A percentile compares a stretch with the other conserved stretches of the same genome.
phyloP scores from a whole-genome alignment of 306 rosid genomes.

The Clitoria ternatea region DNA sequence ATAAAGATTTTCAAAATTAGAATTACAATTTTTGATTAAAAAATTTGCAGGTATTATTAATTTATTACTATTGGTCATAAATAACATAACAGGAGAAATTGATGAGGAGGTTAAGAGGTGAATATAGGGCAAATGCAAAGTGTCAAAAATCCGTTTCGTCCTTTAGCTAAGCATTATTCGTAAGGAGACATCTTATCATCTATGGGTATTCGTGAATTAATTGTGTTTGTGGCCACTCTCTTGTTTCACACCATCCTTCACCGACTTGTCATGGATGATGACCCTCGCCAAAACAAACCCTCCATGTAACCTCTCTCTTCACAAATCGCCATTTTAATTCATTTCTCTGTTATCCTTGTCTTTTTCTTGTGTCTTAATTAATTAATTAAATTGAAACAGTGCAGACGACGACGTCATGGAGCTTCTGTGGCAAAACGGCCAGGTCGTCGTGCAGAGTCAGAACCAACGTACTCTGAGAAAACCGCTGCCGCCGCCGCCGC shows the following conservation, averaged over 20 bases:
- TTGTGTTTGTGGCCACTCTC: slow-evolving; percentile 10
- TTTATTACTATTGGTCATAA: too few species aligned
- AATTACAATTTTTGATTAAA: too few species aligned
- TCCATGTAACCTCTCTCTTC: slow-evolving; percentile 36
- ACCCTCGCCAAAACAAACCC: slow-evolving; percentile 43
- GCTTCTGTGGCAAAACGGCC: slow-evolving; percentile 80
- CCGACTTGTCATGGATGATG: slow-evolving; percentile 26
- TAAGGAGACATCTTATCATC: slow-evolving; percentile 44
- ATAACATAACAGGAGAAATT: too few species aligned
- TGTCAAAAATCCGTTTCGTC: slow-evolving; percentile 43
- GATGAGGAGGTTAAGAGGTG: not conserved
- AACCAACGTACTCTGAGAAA: slow-evolving; percentile 44
- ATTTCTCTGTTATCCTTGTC: not conserved
- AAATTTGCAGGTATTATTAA: too few species aligned
- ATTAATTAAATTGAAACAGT: slow-evolving; percentile 34
- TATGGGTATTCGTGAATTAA: not conserved
- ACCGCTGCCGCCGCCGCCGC: slow-evolving; percentile 25
- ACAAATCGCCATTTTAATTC: not conserved
- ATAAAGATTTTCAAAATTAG: too few species aligned
- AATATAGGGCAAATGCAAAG: slow-evolving; percentile 9
- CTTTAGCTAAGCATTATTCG: slow-evolving; percentile 42
- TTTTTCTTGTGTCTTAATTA: not conserved
- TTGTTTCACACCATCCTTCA: not conserved
- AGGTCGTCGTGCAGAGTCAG: slow-evolving; percentile 61
- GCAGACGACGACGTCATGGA: slow-evolving; percentile 67